Base-by-base conservation (phyloP, 352 stramenopile genomes). In the Globisporangium radiosum region DNA sequence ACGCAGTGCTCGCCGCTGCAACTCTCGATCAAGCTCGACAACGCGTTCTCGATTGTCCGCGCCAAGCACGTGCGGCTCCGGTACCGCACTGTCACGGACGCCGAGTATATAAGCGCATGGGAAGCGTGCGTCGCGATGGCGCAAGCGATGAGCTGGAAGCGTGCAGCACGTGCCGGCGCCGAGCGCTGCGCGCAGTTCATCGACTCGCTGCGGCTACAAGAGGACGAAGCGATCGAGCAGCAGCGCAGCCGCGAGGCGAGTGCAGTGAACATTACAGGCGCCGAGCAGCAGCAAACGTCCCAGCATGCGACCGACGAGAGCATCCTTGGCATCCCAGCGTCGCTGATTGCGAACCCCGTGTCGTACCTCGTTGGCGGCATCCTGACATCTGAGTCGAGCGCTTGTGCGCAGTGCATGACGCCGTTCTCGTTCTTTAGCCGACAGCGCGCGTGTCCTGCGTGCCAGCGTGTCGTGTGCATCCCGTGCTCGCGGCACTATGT, bases 391-490 rank as follows among this genome's bases (percentile, higher is more conserved):
- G 66, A 64, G n/a, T 15, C 55, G 14, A 72, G 56, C 48, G 62
- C 69, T 0, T 89, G 80, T 42, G 66, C 74, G 7, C 78, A 87
- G 54, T 92, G 82, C 40, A 57, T 88, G 42, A 62, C 66, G 2
- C 70, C 70, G 33, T 90, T 92, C 53, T 83, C 80, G 8, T 88
- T 88, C 59, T 92, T 92, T 64, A 86, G 78, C 60, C 76, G 82
- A 5, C 77, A 87, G 36, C 63, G 76, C 44, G 52, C 67, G 33
- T 92, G 82, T 15, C 73, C 75, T 0, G 63, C 64, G 1, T 92
- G 82, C 47, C 68, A 74, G 25, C 72, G 68, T 11, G 51, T 76
- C 5, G 69, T 89, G 5, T 92, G 82, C 55, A 68, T 84, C 9
- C 65, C 66, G 10, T 92, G 82, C 33, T 88, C 76, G 37, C 69